Evolutionary conservation across 306 rosid genomes (phyloP).

Genomic region (Boehmeria nivea): DNA sequence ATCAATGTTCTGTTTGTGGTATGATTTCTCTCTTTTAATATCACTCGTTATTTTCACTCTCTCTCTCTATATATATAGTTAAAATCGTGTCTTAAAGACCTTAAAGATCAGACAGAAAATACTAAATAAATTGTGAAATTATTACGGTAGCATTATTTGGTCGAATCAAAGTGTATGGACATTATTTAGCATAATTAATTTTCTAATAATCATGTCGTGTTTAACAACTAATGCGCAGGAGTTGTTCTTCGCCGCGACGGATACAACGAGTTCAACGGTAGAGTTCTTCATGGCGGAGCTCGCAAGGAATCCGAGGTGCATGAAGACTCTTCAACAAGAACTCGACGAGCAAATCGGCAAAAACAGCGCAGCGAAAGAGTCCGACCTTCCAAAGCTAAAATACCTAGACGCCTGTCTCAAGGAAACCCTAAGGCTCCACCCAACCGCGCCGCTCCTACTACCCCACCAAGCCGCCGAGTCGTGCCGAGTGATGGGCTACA

Average conservation of each 20-base stretch:
- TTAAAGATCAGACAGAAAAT: no score
- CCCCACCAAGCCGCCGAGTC: slow-evolving; percentile 21
- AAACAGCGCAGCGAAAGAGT: slow-evolving; percentile 7
- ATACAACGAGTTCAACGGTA: slow-evolving; percentile 17
- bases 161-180: no score
- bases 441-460: slow-evolving; percentile 23
- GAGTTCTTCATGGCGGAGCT: slow-evolving; percentile 31
- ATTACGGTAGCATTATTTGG: no score
- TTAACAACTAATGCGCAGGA: no score
- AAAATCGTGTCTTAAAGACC: no score
- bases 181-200: no score
- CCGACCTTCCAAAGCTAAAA: slow-evolving; percentile 10
- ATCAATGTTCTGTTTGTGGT: neutral
- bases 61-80: no score
- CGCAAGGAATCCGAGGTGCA: slow-evolving; percentile 10
- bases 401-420: slow-evolving; percentile 22
- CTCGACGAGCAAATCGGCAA: slow-evolving; percentile 4
- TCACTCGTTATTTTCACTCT: no score
- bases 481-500: slow-evolving; percentile 21
- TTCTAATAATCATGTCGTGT: no score
- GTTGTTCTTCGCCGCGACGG: slow-evolving; percentile 17
- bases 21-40: no score
- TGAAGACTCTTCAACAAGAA: slow-evolving; percentile 16
- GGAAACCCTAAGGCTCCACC: slow-evolving; percentile 28
- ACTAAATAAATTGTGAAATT: no score